Percentiles rank a stretch among this genome's conserved stretches.
Evolutionary conservation across 1,284 basidiomycete genomes (phyloP).

Genomic region (Ustilago nuda): DNA sequence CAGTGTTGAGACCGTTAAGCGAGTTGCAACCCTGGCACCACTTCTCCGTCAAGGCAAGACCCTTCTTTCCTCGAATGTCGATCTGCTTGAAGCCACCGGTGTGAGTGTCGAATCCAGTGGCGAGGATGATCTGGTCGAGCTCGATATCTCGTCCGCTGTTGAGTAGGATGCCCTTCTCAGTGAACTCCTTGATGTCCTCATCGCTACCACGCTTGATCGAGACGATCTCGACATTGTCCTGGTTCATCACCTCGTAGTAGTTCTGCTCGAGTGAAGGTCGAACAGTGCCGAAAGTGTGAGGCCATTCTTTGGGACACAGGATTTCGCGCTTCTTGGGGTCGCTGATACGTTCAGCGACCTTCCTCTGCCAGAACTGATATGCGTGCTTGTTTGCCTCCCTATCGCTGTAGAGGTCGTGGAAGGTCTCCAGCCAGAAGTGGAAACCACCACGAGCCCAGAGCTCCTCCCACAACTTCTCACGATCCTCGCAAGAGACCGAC

Average conservation of each 20-base stretch:
- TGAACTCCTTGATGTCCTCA: constrained; percentile 71
- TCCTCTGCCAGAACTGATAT: constrained; percentile 59
- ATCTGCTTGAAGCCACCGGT: constrained; percentile 60
- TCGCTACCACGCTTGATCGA: constrained; percentile 69
- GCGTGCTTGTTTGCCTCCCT: constrained; percentile 52
- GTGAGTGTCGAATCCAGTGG: constrained; percentile 68
- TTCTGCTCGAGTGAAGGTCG: constrained; percentile 56
- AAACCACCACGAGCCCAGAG: constrained; percentile 49
- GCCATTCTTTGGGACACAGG: constrained; percentile 52
- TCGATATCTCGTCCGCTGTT: constrained; percentile 70
- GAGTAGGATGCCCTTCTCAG: constrained; percentile 72
- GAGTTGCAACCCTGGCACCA: constrained; percentile 56
- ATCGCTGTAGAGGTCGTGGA: constrained; percentile 48
- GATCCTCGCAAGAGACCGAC: constrained; percentile 47
- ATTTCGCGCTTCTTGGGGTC: constrained; percentile 59
- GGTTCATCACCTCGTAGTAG: constrained; percentile 71
- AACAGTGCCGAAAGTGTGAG: constrained; percentile 58
- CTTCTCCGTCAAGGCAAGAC: constrained; percentile 49
- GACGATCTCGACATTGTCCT: constrained; percentile 73
- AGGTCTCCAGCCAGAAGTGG: constrained; percentile 58
- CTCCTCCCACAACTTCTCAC: constrained; percentile 44
- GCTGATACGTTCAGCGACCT: constrained; percentile 43
- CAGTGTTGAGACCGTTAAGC: constrained; percentile 52
- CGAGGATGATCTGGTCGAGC: constrained; percentile 64
- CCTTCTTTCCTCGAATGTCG: constrained; percentile 51